Evolutionary conservation across 306 rosid genomes (phyloP), one percentile per base, ranked within the genome.

Genomic region (Dicorynia guianensis): DNA sequence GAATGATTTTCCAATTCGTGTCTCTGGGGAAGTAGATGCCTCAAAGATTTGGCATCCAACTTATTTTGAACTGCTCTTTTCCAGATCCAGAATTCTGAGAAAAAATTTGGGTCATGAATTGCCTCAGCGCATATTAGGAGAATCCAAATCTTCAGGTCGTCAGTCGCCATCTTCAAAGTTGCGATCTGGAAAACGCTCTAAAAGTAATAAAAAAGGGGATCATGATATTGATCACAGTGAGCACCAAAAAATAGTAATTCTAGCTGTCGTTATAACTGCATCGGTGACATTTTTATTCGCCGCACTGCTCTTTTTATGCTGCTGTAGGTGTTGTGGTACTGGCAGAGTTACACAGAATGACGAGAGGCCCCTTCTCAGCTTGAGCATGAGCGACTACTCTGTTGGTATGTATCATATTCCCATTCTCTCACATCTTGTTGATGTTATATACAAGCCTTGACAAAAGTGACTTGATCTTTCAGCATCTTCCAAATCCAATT

Each of bases 361-460:
- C 59, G 90, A 90, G 74, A 96, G 98, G 76, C 97, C 99, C 14
- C 91, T 92, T 54, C 96, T 95, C 63, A 87, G 90, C 84, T 65
- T 82, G 88, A 95, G 93, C 89, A 69, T 79, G 79, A 82, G 82
- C 30, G 96, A 88, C 83, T 74, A 72, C 82, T 90, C 98, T 82
- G 76, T 72, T 77, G 97, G 97, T 91, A 89, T 47, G 56, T 82
- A 52, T 69, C 76, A 52, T 66, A 60, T 18, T 38, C 20, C 74
- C 12, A 11, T 66, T 74, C 71, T 56, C 76, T 30, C 19, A 12
- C 63, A 33, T 53, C 52, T 65, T 67, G 38, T 68, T 71, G 46
- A 35, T 63, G 54, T 38, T 5, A 68, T 78, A 20, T 42, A 30
- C 68, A 53, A 17, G 10, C 71, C 63, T 59, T 75, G 73, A 70